Evolutionary conservation across 139 green algal genomes (phyloP), one percentile per base, ranked within the genome.

Genomic region (Zygnema cylindricum): DNA sequence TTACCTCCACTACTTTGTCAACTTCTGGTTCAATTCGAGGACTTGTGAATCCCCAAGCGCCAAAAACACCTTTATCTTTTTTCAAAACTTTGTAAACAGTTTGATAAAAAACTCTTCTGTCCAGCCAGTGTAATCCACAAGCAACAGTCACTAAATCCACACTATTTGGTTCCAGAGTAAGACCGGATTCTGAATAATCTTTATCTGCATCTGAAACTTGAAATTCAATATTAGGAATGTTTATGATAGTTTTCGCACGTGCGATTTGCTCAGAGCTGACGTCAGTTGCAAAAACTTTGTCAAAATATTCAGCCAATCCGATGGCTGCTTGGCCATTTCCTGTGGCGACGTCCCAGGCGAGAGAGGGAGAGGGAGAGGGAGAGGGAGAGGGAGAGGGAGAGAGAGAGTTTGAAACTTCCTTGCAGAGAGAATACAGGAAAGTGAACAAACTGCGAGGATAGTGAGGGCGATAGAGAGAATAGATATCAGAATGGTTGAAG

Each of bases 291-390:
- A 79, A 11, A 41, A 79, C 71, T 30, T 3, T 25, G 7, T 79
- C 11, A 43, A 79, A 79, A 11, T 79, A 16, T 3, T 7, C 36
- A 7, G 71, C 71, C 36, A 79, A 43, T 3, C 71, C 71, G 3
- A 79, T 43, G 71, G 71, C 71, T 25, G 71, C 71, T 16, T 79
- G 71, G 7, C 71, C 71, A 43, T 43, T 79, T 3, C 71, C 71
- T 3, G 71, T 79, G 11, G 7, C 71, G 11, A 79, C 71, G 11
- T 79, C 71, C 71, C 71, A 79, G 7, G 49, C 49, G 16, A 79
- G 71, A n/a, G 71, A 79, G 71, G 7, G 71, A 79, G 71, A 79
- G 3, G 38, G 7, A 79, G 71, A 16, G n/a, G n/a, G n/a, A n/a
- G n/a, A n/a, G n/a, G n/a, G n/a, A n/a, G n/a, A n/a, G n/a, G n/a